Evolutionary conservation across 2,329 filamentous ascomycete genomes (phyloP).

Genomic region (Cercospora sesami): DNA sequence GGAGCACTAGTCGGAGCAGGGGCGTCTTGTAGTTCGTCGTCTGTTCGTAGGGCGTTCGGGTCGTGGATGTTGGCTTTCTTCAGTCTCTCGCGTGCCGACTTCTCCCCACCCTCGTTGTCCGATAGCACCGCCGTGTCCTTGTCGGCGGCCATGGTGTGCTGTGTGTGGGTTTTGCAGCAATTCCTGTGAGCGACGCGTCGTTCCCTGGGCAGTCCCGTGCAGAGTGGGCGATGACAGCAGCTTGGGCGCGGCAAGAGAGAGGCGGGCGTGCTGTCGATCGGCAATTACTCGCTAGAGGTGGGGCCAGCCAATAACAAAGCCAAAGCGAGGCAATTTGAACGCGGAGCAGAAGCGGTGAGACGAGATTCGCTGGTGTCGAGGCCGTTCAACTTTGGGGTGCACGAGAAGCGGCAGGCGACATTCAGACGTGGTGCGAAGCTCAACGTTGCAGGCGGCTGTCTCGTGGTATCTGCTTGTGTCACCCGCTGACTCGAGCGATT

Average conservation of each 20-base stretch:
- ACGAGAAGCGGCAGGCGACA: slow-evolving; percentile 1
- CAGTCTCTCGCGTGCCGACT: slow-evolving; percentile 61
- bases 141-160: slow-evolving; percentile 31
- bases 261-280: slow-evolving; percentile 13
- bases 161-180: neutral
- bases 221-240: neutral
- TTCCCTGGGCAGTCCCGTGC: neutral
- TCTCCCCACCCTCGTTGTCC: slow-evolving; percentile 54
- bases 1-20: slow-evolving; percentile 26
- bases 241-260: neutral
- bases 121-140: slow-evolving; percentile 30
- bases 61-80: slow-evolving; percentile 59
- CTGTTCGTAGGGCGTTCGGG: slow-evolving; percentile 28
- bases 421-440: slow-evolving; percentile 3
- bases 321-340: neutral
- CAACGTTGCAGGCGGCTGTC: slow-evolving; percentile 15
- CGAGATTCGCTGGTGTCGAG: neutral
- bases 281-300: slow-evolving; percentile 19
- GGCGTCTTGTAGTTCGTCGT: slow-evolving; percentile 27
- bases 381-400: neutral
- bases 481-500: neutral
- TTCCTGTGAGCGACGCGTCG: neutral
- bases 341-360: slow-evolving; percentile 4
- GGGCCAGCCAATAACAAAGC: slow-evolving; percentile 13
- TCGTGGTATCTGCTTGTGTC: slow-evolving; percentile 7